Percentiles rank a stretch among this genome's conserved stretches.
Conservation (phyloP, 2,329 filamentous ascomycete genomes). For the Fusarium liriodendri region DNA sequence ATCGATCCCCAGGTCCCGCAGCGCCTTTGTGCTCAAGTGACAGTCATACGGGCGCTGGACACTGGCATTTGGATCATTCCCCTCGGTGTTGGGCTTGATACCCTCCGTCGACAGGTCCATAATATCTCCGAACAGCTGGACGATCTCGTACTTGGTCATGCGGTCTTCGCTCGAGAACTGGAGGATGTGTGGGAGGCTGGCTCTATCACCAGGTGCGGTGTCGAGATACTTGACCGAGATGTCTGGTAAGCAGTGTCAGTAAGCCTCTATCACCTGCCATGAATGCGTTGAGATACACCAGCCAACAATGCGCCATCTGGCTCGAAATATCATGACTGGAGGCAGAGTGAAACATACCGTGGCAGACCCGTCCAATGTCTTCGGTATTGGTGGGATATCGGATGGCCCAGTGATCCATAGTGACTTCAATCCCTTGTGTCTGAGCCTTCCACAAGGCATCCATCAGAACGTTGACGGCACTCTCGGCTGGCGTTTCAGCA, state of each 20-base stretch:
- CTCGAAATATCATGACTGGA: conserved; percentile 20
- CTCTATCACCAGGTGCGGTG: conserved; percentile 56
- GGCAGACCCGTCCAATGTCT: conserved; percentile 83
- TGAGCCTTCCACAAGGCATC: conserved; percentile 81
- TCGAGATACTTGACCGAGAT: conserved; percentile 76
- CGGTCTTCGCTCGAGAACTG: conserved; percentile 90
- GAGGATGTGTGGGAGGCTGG: conserved; percentile 73
- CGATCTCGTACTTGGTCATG: conserved; percentile 92
- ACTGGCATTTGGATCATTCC: conserved; percentile 76
- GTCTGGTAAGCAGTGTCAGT: conserved; percentile 58
- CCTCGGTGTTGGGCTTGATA: conserved; percentile 76
- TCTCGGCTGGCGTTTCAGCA: conserved; percentile 77
- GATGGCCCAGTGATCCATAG: conserved; percentile 88
- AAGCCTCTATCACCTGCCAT: not conserved
- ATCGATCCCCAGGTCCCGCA: conserved; percentile 80
- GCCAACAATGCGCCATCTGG: not conserved
- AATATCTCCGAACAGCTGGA: conserved; percentile 80
- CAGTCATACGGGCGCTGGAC: conserved; percentile 89
- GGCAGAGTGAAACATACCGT: conserved; percentile 59
- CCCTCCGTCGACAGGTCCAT: conserved; percentile 77
- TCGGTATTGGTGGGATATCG: conserved; percentile 91
- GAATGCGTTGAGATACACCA: not conserved
- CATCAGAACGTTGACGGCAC: conserved; percentile 84
- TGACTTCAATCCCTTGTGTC: conserved; percentile 68
- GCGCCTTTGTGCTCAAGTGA: conserved; percentile 80